phyloP scores from a whole-genome alignment of 179 eudicot genomes.

The Patellifolia procumbens region DNA sequence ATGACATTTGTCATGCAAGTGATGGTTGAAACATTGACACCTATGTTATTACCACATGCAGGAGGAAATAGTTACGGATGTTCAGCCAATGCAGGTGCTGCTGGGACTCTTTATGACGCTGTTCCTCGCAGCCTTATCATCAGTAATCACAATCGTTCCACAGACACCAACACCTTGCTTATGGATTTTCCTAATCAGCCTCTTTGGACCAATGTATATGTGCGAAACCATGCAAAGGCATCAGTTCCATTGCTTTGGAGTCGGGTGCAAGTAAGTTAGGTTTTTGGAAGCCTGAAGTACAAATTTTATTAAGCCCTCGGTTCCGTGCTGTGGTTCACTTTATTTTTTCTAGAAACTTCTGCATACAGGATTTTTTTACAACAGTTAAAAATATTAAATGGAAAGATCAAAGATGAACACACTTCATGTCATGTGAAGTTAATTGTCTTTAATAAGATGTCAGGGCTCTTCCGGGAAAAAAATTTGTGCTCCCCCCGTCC shows the following conservation, averaged over 20 bases:
- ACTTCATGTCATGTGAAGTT: too few species aligned
- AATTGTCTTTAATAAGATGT: too few species aligned
- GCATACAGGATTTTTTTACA: background rate
- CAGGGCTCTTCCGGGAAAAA: too few species aligned
- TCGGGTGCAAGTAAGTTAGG: conserved; percentile 80
- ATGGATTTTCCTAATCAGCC: conserved; percentile 94
- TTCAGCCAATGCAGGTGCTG: conserved; percentile 81
- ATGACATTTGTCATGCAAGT: background rate
- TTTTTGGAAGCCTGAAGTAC: background rate
- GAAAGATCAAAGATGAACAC: background rate
- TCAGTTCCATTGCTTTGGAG: conserved; percentile 95
- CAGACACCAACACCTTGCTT: conserved; percentile 77
- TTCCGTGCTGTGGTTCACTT: background rate
- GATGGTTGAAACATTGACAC: conserved; percentile 1
- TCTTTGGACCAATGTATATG: conserved; percentile 88
- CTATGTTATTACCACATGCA: conserved; percentile 37
- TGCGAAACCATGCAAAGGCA: conserved; percentile 74
- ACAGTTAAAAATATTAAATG: background rate
- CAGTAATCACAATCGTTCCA: conserved; percentile 76
- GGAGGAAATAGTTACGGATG: conserved; percentile 96
- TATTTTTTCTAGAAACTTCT: background rate
- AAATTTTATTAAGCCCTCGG: background rate
- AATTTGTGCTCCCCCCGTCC: too few species aligned
- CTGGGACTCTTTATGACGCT: conserved; percentile 94
- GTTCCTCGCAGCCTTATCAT: conserved; percentile 80